Conservation (phyloP, 1,284 basidiomycete genomes). For the Fomes fomentarius region DNA sequence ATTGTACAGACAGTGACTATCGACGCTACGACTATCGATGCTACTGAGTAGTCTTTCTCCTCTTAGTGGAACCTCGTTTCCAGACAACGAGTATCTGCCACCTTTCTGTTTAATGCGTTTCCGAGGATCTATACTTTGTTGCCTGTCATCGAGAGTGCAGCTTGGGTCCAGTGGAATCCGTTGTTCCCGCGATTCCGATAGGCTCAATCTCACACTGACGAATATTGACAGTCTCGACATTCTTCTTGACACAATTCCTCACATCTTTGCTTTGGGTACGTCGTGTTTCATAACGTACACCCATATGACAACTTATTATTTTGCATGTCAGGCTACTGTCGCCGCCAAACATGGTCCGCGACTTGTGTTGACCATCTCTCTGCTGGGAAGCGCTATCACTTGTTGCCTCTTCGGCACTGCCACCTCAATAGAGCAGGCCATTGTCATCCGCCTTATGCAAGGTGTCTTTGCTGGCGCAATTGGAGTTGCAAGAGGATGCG, state of each 20-base stretch:
- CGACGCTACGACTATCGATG: no score
- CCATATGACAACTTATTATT: constrained; percentile 9
- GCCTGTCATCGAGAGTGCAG: no score
- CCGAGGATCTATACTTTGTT: no score
- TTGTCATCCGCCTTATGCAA: constrained; percentile 89
- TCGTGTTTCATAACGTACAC: constrained; percentile 13
- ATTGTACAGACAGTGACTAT: no score
- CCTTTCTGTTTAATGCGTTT: no score
- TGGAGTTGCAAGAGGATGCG: constrained; percentile 89
- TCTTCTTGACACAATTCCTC: constrained; percentile 88
- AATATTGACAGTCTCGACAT: constrained; percentile 62
- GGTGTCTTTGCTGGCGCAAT: constrained; percentile 96
- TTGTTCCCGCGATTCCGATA: no score
- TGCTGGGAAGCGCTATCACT: constrained; percentile 82
- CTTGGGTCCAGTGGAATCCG: no score
- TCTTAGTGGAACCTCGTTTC: no score
- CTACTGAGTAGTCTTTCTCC: no score
- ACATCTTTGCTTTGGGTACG: constrained; percentile 88
- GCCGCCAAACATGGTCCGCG: constrained; percentile 91
- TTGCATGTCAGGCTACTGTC: constrained; percentile 73
- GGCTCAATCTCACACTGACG: no score
- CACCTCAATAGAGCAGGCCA: constrained; percentile 80
- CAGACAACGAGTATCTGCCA: no score
- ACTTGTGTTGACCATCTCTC: constrained; percentile 82
- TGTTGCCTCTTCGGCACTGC: constrained; percentile 88